These are phyloP conservation scores for Nicotiana otophora DNA, from an alignment of 257 asterid genomes.

Conservation along the genomic window DNA sequence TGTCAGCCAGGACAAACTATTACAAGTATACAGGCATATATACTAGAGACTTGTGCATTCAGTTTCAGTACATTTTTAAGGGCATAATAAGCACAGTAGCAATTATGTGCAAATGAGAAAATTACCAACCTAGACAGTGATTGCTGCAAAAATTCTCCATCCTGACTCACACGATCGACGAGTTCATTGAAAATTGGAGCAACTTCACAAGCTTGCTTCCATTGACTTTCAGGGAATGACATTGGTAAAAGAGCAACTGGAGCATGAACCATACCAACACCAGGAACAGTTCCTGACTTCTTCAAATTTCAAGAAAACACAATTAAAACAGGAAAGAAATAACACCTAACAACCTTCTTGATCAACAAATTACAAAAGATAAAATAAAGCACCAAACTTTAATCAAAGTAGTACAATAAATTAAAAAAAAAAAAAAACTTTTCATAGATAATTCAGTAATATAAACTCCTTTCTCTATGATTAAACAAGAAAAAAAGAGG, in stretches of 20 bases:
- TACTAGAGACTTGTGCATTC: background rate
- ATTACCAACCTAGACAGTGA: constrained; percentile 70
- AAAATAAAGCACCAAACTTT: background rate
- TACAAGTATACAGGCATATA: too few species aligned
- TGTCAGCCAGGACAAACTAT: background rate
- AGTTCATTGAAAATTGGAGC: constrained; percentile 96
- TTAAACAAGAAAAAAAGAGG: background rate
- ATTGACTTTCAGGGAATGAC: constrained; percentile 68
- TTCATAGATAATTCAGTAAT: background rate
- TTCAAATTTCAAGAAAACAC: constrained; percentile 26
- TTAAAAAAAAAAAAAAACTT: background rate
- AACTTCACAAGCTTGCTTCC: constrained; percentile 86
- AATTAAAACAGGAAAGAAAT: background rate
- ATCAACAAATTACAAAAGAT: background rate
- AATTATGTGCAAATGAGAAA: background rate
- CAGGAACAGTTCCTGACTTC: constrained; percentile 84
- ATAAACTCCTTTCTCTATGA: background rate
- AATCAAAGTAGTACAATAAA: background rate
- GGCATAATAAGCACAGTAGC: background rate
- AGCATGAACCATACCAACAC: constrained; percentile 83
- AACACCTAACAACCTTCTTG: background rate
- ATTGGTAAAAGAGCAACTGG: constrained; percentile 76
- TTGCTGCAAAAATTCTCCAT: constrained; percentile 74
- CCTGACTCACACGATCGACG: constrained; percentile 85
- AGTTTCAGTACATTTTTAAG: background rate